Base-by-base conservation (phyloP, 139 green algal genomes). In the Chlorella vulgaris region DNA sequence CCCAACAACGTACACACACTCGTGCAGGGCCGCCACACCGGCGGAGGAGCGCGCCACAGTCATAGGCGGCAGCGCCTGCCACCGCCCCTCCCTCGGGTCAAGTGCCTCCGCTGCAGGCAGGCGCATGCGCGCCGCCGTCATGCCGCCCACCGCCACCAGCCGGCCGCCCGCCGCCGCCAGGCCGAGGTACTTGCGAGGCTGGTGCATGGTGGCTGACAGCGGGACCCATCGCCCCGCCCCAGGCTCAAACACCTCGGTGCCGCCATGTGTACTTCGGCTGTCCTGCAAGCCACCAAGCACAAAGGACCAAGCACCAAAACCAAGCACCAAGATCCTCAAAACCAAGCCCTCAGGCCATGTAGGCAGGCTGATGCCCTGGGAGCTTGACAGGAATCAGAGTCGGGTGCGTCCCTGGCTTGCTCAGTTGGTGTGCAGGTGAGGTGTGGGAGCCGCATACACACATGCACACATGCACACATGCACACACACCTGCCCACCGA, bases 401-500 rank as follows among this genome's bases (percentile, higher is more conserved):
- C n/a, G n/a, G n/a, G n/a, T n/a, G n/a, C n/a, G n/a, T n/a, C n/a
- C n/a, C n/a, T n/a, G n/a, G n/a, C n/a, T n/a, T n/a, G n/a, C n/a
- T n/a, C n/a, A n/a, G n/a, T n/a, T n/a, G n/a, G n/a, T n/a, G n/a
- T n/a, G n/a, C n/a, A n/a, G n/a, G n/a, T n/a, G n/a, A n/a, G n/a
- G n/a, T n/a, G n/a, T n/a, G n/a, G n/a, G n/a, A n/a, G n/a, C n/a
- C n/a, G n/a, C n/a, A n/a, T n/a, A n/a, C n/a, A n/a, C n/a, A n/a
- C n/a, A n/a, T n/a, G n/a, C n/a, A n/a, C n/a, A n/a, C n/a, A n/a
- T n/a, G n/a, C n/a, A n/a, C n/a, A n/a, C n/a, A n/a, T n/a, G n/a
- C n/a, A n/a, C n/a, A n/a, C n/a, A n/a, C n/a, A n/a, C n/a, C n/a
- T 93, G 87, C 8, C 92, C 92, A 19, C 92, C 92, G 28, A 95